Base-by-base conservation (phyloP, 371 early-diverging fungal genomes). In the Syncephalastrum sp. region DNA sequence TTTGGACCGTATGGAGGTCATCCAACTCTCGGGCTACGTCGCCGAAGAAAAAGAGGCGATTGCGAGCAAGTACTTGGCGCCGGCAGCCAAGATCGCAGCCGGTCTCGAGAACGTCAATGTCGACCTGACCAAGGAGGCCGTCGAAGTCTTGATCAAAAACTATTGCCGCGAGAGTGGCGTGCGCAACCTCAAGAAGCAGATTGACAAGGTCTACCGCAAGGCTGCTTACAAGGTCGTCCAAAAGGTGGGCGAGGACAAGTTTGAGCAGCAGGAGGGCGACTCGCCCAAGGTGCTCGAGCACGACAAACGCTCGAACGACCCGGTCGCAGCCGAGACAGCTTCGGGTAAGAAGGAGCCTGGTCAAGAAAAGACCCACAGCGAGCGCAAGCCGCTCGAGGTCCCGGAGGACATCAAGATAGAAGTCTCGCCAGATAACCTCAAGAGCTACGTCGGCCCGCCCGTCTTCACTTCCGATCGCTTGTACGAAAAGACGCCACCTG, bases 121-220 rank as follows among this genome's bases (percentile, higher is more conserved):
- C 12, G 70, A 74, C 33, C 64, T 97, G 23, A 77, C 84, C 1
- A 76, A 84, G 24, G 88, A 82, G 19, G 93, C 95, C 4, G 84
- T 97, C 25, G 92, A 93, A 42, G 63, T 74, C 0, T 75, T 98
- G 60, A 95, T 97, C 64, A 80, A 86, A 66, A 82, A 82, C 61
- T 98, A 97, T 65, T 97, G 97, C 59, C 87, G 99, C 45, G 99
- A 98, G 75, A 91, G 92, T 64, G 99, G 99, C 46, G 99, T 98
- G 23, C 86, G 99, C 55, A 95, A 94, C 61, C 75, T 98, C 57
- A 97, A 97, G 79, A 97, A 97, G 72, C 95, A 96, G 43, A 93
- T 98, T 47, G 98, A 98, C 56, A 97, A 97, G 81, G 87, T 97
- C 6, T 97, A 86, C 79, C 88, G 98, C 56, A 97, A 97, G 76